Base-by-base conservation (phyloP, 345 rosid species). In the Eucalyptus rudis region DNA sequence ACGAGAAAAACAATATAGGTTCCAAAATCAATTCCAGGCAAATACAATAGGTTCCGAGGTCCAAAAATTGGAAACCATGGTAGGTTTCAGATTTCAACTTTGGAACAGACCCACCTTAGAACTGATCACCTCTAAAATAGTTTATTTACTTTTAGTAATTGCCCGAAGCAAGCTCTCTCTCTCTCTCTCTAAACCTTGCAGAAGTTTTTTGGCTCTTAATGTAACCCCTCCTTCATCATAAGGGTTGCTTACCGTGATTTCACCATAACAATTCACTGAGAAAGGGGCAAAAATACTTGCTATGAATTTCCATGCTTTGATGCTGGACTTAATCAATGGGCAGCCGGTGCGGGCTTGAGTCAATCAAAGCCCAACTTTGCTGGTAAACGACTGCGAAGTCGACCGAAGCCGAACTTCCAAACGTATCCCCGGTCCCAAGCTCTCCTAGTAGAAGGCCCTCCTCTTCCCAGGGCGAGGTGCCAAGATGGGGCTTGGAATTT, bases 21-120 rank as follows among this genome's bases (percentile, higher is more conserved):
- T 6, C 8, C 20, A 51, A 51, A 51, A 16, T 16, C 1, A 50
- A 0, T 2, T 51, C 4, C 1, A 16, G 2, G 54, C 54, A 51
- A 16, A 16, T 51, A 51, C 20, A 0, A 51, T 16, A 51, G 1
- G 4, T 51, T 51, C 8, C 4, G 2, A 51, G 2, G 54, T 51
- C 20, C 20, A 51, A 51, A 51, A 51, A 51, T 51, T 51, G 54
- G 20, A 51, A 51, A 51, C 8, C 3, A 51, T 16, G 20, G 8
- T 51, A 51, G 20, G 20, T 51, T 51, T 51, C 4, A 51, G 0
- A 51, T 16, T 51, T 6, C 0, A 51, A 51, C 54, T 51, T 51
- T 16, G 8, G 20, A 51, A 51, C 54, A 1, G 1, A 51, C 8
- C 54, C 54, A 51, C 20, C 20, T 51, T 51, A 16, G 0, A 51